phyloP scores from a whole-genome alignment of 805 yeast genomes.

The Yarrowia divulgata region DNA sequence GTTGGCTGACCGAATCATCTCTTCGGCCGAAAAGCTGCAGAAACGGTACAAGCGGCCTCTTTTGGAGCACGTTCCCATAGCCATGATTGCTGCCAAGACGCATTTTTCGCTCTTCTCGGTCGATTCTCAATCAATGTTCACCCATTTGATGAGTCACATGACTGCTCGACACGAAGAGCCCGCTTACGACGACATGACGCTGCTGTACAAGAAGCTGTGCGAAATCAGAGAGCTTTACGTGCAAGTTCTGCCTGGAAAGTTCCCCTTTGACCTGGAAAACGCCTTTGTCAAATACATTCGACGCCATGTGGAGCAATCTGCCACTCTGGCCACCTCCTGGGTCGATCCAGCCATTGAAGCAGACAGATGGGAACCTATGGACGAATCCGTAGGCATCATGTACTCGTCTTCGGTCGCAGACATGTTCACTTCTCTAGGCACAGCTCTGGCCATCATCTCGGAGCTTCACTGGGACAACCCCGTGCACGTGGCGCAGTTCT shows the following conservation, averaged over 20 bases:
- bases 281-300: slow-evolving; percentile 59
- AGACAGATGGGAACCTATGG: slow-evolving; percentile 65
- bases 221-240: slow-evolving; percentile 64
- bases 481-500: slow-evolving; percentile 66
- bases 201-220: slow-evolving; percentile 60
- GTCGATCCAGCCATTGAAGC: slow-evolving; percentile 62
- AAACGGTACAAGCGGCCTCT: slow-evolving; percentile 67
- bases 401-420: slow-evolving; percentile 71
- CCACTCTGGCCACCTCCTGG: slow-evolving; percentile 56
- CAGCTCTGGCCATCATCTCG: slow-evolving; percentile 63
- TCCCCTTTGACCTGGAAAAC: slow-evolving; percentile 63
- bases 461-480: slow-evolving; percentile 71
- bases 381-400: slow-evolving; percentile 50
- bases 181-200: slow-evolving; percentile 63
- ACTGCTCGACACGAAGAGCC: slow-evolving; percentile 45
- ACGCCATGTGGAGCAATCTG: slow-evolving; percentile 55
- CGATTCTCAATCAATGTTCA: slow-evolving; percentile 51
- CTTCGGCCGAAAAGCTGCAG: slow-evolving; percentile 60
- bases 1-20: slow-evolving; percentile 61
- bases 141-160: slow-evolving; percentile 46
- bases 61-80: slow-evolving; percentile 63
- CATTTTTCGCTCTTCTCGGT: slow-evolving; percentile 49
- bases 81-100: slow-evolving; percentile 50
- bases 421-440: slow-evolving; percentile 67
- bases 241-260: slow-evolving; percentile 51